A percentile compares a stretch with the other conserved stretches of the same genome.
These are phyloP conservation scores for Truncatella angustata DNA, from an alignment of 2,329 filamentous ascomycete species.

Conservation along the genomic window DNA sequence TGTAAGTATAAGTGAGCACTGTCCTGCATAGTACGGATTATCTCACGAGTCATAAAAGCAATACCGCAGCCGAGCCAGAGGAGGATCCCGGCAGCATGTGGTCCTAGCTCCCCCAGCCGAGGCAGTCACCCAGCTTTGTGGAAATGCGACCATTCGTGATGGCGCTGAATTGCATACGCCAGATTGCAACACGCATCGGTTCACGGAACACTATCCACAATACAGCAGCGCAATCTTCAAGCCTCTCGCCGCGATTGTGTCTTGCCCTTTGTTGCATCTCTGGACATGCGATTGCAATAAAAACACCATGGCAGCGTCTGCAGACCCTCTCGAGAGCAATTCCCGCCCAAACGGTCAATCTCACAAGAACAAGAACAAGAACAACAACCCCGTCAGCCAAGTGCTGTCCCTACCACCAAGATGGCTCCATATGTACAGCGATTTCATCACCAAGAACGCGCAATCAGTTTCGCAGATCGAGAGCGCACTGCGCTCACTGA, in stretches of 20 bases:
- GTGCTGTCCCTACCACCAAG: conserved; percentile 59
- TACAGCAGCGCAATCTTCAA: too few relatives aligned
- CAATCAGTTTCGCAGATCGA: conserved; percentile 94
- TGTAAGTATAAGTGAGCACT: too few relatives aligned
- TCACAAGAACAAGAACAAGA: too few relatives aligned
- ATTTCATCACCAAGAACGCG: conserved; percentile 94
- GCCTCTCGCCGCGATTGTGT: too few relatives aligned
- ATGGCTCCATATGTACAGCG: conserved; percentile 72
- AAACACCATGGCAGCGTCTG: conserved; percentile 7
- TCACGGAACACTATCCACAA: too few relatives aligned
- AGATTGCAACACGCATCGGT: too few relatives aligned
- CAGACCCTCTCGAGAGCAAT: conserved; percentile 12
- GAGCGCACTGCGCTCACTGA: conserved; percentile 85
- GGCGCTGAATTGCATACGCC: too few relatives aligned
- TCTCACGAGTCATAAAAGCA: too few relatives aligned
- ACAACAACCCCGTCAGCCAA: conserved; percentile 32
- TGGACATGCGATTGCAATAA: background rate
- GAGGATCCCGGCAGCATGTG: background rate
- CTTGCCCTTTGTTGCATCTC: too few relatives aligned
- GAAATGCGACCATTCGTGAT: too few relatives aligned
- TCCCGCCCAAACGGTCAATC: conserved; percentile 17
- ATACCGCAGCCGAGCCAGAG: too few relatives aligned
- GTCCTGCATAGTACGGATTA: too few relatives aligned
- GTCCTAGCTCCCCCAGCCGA: background rate
- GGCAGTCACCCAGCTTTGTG: background rate